Percentiles rank a stretch among this genome's conserved stretches.
Evolutionary conservation across 345 rosid species (phyloP).

Genomic region (Streptanthus diversifolius): DNA sequence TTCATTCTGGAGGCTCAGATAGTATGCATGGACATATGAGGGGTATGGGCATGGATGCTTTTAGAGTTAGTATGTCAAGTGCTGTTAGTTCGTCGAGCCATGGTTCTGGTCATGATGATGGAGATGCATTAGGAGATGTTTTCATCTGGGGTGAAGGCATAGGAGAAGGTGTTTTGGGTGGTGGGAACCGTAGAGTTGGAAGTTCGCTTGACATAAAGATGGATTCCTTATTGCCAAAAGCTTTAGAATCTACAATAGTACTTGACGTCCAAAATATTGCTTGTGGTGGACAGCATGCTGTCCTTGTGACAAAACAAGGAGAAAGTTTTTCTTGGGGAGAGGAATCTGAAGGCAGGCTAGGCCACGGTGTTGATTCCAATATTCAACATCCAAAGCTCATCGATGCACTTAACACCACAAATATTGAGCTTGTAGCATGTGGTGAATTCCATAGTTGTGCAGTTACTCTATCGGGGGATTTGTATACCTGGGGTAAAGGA

Average conservation of each 20-base stretch:
- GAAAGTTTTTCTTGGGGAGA: constrained; percentile 58
- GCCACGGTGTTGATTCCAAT: constrained; percentile 64
- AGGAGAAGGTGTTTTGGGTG: constrained; percentile 41
- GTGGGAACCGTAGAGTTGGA: constrained; percentile 34
- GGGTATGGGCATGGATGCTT: constrained; percentile 68
- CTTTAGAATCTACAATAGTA: constrained; percentile 45
- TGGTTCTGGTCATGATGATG: constrained; percentile 49
- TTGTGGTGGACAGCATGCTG: constrained; percentile 56
- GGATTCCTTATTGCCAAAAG: constrained; percentile 49
- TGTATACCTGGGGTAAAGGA: constrained; percentile 70
- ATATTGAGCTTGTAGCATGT: constrained; percentile 58
- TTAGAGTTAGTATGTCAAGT: constrained; percentile 96
- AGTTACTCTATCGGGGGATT: constrained; percentile 59
- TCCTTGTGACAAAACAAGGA: constrained; percentile 50
- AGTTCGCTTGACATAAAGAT: constrained; percentile 31
- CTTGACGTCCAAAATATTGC: constrained; percentile 50
- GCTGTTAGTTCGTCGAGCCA: constrained; percentile 56
- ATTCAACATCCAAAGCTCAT: constrained; percentile 56
- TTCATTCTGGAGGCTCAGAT: constrained; percentile 94
- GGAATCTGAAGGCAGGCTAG: constrained; percentile 63
- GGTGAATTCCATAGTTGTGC: constrained; percentile 75
- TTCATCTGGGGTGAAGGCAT: constrained; percentile 56
- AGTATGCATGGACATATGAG: constrained; percentile 84
- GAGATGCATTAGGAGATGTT: constrained; percentile 49
- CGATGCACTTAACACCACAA: constrained; percentile 46